Conservation (phyloP, 768 basidiomycete genomes). For the Dacryopinax spathularia region DNA sequence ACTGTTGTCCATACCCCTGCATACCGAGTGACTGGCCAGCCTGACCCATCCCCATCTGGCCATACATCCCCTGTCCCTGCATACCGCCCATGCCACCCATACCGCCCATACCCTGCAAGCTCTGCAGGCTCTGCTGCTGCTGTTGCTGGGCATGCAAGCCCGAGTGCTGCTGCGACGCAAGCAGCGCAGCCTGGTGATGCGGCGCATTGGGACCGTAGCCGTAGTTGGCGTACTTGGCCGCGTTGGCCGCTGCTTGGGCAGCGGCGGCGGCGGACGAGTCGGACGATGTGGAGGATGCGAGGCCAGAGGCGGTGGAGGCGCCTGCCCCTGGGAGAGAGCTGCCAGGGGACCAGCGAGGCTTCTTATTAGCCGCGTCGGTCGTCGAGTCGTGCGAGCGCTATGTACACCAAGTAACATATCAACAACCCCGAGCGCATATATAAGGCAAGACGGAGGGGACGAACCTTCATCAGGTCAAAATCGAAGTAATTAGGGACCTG, state of each 20-base stretch:
- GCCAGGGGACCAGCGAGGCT: conserved; percentile 76
- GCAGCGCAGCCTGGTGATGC: not conserved
- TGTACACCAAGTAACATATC: no score
- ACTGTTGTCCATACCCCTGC: not conserved
- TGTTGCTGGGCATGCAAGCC: conserved; percentile 12
- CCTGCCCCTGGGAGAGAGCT: conserved; percentile 28
- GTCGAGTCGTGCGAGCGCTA: conserved; percentile 78
- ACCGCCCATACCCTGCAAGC: conserved; percentile 14
- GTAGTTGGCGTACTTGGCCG: conserved; percentile 59
- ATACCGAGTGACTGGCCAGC: no score
- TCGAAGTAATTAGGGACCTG: conserved; percentile 5
- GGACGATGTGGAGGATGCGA: conserved; percentile 14
- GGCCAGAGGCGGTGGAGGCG: conserved; percentile 18
- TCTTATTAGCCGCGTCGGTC: conserved; percentile 65
- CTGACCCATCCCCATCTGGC: conserved; percentile 19
- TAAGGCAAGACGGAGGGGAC: conserved; percentile 5
- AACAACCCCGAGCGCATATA: conserved; percentile 4
- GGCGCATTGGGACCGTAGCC: conserved; percentile 63
- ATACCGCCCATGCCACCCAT: conserved; percentile 10
- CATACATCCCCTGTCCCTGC: conserved; percentile 50
- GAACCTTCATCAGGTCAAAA: conserved; percentile 15
- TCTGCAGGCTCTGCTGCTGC: conserved; percentile 27
- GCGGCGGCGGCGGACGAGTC: conserved; percentile 31
- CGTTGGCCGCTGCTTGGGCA: conserved; percentile 23
- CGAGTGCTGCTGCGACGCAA: conserved; percentile 25